Evolutionary conservation across 2,329 filamentous ascomycete species (phyloP).

Genomic region (Diaporthe sp.): DNA sequence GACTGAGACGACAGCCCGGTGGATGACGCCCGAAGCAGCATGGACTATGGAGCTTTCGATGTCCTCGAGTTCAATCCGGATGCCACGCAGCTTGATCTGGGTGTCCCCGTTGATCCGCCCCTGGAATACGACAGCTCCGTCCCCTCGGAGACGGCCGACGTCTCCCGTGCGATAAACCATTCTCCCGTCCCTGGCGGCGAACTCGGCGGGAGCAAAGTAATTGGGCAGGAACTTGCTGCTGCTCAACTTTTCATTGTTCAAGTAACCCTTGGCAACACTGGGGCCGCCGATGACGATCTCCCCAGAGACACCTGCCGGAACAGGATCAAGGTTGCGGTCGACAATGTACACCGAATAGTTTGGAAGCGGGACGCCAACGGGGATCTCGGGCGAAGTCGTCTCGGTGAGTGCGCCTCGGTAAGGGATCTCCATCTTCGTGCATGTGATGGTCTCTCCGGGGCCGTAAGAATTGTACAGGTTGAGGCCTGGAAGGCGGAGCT

Average conservation of each 20-base stretch:
- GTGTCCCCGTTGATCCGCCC: conserved; percentile 58
- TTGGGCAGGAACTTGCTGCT: conserved; percentile 35
- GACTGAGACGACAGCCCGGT: conserved; percentile 15
- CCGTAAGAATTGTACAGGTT: conserved; percentile 32
- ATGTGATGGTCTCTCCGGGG: conserved; percentile 23
- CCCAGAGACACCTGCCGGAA: conserved; percentile 53
- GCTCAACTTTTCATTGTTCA: conserved; percentile 47
- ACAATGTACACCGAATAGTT: conserved; percentile 59
- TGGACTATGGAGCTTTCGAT: conserved; percentile 27
- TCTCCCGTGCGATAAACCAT: conserved; percentile 58
- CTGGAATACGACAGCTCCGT: conserved; percentile 52
- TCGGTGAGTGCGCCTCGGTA: neutral
- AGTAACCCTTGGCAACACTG: conserved; percentile 56
- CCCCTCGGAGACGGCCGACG: conserved; percentile 48
- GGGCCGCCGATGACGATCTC: conserved; percentile 57
- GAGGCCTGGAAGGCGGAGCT: conserved; percentile 27
- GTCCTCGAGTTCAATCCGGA: conserved; percentile 53
- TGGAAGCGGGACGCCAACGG: conserved; percentile 33
- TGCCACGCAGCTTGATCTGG: conserved; percentile 58
- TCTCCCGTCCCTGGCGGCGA: conserved; percentile 40
- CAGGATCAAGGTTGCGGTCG: conserved; percentile 48
- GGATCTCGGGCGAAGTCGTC: neutral
- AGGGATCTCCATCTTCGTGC: conserved; percentile 29
- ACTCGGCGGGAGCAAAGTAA: conserved; percentile 33
- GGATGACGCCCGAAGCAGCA: neutral